Percentiles rank a stretch among this genome's conserved stretches.
These are phyloP conservation scores for Globisporangium carolinianum DNA, from an alignment of 352 stramenopile species.

Conservation along the genomic window DNA sequence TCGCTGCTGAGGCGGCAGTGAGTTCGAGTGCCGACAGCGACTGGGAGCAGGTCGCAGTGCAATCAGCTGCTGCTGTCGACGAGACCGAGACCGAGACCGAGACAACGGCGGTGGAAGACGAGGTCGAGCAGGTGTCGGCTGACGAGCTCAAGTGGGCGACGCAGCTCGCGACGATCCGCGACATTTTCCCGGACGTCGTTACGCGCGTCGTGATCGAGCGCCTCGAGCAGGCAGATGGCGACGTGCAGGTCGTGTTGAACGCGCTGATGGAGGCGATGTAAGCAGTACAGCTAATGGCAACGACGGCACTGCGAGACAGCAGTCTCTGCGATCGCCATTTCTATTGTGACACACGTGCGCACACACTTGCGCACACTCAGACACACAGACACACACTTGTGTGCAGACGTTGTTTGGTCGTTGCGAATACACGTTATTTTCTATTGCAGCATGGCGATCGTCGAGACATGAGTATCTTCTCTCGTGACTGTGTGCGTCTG, in stretches of 20 bases:
- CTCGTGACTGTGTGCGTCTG: too few relatives aligned
- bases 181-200: constrained; percentile 68
- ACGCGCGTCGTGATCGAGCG: constrained; percentile 38
- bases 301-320: too few relatives aligned
- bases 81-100: background rate
- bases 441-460: too few relatives aligned
- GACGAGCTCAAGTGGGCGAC: constrained; percentile 77
- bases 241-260: constrained; percentile 79
- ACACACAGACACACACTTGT: too few relatives aligned
- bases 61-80: background rate
- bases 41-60: constrained; percentile 59
- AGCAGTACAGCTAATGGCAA: background rate
- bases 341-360: too few relatives aligned
- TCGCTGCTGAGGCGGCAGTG: constrained; percentile 10
- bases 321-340: too few relatives aligned
- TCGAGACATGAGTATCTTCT: too few relatives aligned
- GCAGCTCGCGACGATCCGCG: constrained; percentile 60
- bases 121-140: constrained; percentile 30
- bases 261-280: constrained; percentile 78
- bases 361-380: too few relatives aligned
- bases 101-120: constrained; percentile 21
- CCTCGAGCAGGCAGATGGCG: constrained; percentile 75
- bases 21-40: constrained; percentile 38
- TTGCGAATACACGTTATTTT: too few relatives aligned
- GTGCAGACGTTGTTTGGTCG: too few relatives aligned